Evolutionary conservation across 2,329 filamentous ascomycete genomes (phyloP), one percentile per base, ranked within the genome.

Genomic region (Cercospora berteroae): DNA sequence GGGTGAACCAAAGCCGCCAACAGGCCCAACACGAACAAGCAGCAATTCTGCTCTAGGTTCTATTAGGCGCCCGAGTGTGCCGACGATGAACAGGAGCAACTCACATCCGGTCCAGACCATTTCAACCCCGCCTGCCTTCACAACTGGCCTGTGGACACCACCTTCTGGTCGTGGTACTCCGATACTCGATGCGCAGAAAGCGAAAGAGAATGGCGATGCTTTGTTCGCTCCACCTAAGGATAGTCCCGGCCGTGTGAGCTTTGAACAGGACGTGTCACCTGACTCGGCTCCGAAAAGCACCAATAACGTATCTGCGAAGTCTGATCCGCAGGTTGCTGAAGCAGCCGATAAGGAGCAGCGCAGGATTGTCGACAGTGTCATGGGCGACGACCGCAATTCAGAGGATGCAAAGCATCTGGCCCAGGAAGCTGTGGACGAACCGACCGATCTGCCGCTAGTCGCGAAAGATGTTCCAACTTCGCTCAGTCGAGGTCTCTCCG

Each of bases 91-190:
- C n/a, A 67, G 58, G 52, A 70, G 68, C 75, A 77, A 59, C 70
- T 73, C 66, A 76, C 58, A 74, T 74, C 36, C 76, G 77, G 31
- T 31, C 29, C 52, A 65, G 16, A 71, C 80, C 13, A 78, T 78
- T 6, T 77, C 78, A 27, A 56, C 66, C 29, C 77, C 76, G 18
- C 70, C 71, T 3, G 61, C 66, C 9, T 64, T 69, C 23, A 71
- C 70, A 16, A 64, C 70, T 4, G 73, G 81, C 2, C 72, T 83
- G 9, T 83, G 81, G 81, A 81, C 79, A 8, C 76, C 76, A 31
- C 73, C 74, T 25, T 66, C 62, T 42, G 58, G 66, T 44, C 66
- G 68, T 16, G 64, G 71, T 27, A 74, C 74, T 6, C 75, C 75
- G 2, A 18, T 58, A 4, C 50, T 72, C 10, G 63, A 62, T 23